These are phyloP conservation scores for Aspergillus puulaauensis DNA, from an alignment of 2,329 filamentous ascomycete species.

Conservation along the genomic window DNA sequence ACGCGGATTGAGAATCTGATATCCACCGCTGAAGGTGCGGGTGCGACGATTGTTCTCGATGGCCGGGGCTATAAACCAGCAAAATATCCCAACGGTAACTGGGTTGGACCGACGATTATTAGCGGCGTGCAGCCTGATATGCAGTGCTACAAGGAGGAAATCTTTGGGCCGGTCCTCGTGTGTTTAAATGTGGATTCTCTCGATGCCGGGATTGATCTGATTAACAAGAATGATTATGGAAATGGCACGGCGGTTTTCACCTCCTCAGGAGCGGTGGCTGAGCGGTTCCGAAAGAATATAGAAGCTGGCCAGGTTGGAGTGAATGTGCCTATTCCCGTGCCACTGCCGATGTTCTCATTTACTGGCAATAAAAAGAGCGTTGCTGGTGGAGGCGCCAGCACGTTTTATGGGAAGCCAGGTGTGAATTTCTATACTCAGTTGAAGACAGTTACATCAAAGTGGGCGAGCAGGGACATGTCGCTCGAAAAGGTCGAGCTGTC, in stretches of 20 bases:
- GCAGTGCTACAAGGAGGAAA: conserved; percentile 66
- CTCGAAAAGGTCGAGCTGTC: no score
- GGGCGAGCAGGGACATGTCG: no score
- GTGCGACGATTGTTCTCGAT: conserved; percentile 63
- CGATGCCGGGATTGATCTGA: conserved; percentile 62
- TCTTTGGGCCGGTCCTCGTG: conserved; percentile 66
- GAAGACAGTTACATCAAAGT: conserved; percentile 78
- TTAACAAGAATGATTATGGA: conserved; percentile 67
- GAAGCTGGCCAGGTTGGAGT: conserved; percentile 67
- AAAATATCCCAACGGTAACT: conserved; percentile 67
- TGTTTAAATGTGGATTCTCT: conserved; percentile 60
- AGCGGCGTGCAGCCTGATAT: conserved; percentile 65
- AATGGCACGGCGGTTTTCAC: conserved; percentile 70
- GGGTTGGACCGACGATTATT: conserved; percentile 65
- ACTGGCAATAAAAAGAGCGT: conserved; percentile 85
- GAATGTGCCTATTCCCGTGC: conserved; percentile 66
- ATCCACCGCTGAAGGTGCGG: conserved; percentile 60
- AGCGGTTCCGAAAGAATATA: conserved; percentile 63
- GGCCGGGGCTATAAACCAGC: conserved; percentile 60
- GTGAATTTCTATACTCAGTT: conserved; percentile 94
- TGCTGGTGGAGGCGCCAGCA: conserved; percentile 86
- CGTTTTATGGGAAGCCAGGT: conserved; percentile 92
- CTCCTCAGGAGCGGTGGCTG: conserved; percentile 59
- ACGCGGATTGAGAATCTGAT: conserved; percentile 64
- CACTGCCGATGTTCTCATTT: conserved; percentile 63